Conservation (phyloP, 179 eudicot species). For the Actinidia chinensis region DNA sequence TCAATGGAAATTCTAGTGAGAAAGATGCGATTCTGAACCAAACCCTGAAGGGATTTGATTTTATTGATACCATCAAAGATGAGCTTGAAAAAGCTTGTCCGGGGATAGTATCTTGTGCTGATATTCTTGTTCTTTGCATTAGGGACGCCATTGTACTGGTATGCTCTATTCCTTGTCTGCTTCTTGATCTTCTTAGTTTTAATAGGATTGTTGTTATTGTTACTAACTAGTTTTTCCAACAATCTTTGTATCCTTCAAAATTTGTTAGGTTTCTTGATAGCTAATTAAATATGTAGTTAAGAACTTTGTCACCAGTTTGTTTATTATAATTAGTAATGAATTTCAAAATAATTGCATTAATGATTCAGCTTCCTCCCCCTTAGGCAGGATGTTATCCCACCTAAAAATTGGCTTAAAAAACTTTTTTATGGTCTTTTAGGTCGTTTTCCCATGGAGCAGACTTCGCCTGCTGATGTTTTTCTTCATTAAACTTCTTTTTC, state of each 20-base stretch:
- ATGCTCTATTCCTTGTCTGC: neutral
- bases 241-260: neutral
- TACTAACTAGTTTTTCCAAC: neutral
- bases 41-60: constrained; percentile 20
- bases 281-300: neutral
- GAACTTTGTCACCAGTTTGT: neutral
- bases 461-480: no score
- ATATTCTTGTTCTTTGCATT: constrained; percentile 24
- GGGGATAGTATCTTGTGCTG: constrained; percentile 24
- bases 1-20: constrained; percentile 8
- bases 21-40: constrained; percentile 12
- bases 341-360: neutral
- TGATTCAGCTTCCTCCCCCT: neutral
- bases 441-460: no score
- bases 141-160: constrained; percentile 26
- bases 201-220: neutral
- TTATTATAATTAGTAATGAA: neutral
- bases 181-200: neutral
- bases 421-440: no score
- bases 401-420: no score
- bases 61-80: constrained; percentile 18
- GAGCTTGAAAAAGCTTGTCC: constrained; percentile 23
- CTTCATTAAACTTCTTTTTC: no score
- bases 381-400: neutral
- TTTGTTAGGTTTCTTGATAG: neutral